Evolutionary conservation across 805 yeast species (phyloP), one percentile per base, ranked within the genome.

Genomic region (Suhomyces sp.): DNA sequence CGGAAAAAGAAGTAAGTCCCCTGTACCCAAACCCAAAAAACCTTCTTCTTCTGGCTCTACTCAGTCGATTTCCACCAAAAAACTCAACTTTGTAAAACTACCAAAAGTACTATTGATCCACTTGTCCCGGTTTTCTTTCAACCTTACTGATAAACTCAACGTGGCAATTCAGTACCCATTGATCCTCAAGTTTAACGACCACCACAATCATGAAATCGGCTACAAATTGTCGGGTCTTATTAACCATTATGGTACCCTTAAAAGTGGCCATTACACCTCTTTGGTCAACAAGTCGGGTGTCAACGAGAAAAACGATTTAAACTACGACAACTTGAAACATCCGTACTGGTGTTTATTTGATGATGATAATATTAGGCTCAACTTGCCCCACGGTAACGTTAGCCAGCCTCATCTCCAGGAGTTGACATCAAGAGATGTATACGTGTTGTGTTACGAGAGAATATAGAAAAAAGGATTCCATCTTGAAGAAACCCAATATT

Each of bases 261-360:
- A 82, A 53, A 83, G 88, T 47, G 96, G 96, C 0, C 96, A 87
- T 65, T 87, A 87, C 61, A 87, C 92, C 1, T 74, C 90, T 0
- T 67, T 85, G 44, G 84, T 85, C 2, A 80, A 84, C 58, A 84
- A 78, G 58, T 60, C 73, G 1, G 55, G 54, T 6, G 46, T 46
- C 13, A 50, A 50, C 13, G 52, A 53, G 15, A 37, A 47, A 9
- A 22, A 43, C 2, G 40, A 37, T 3, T 21, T n/a, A 19, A 48
- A 41, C 25, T 25, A 20, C 13, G 64, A 72, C 44, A 66, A 68
- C 6, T 75, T 76, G 52, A 48, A 37, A 10, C 55, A 60, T 41
- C 84, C 84, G 31, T 72, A 73, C 57, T 87, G 94, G 94, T 83
- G 85, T 55, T 79, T 79, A 55, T 87, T 87, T 65, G 93, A 87